A percentile compares a stretch with the other conserved stretches of the same genome.
Conservation (phyloP, 2,329 filamentous ascomycete genomes). For the Botrytis squamosa region DNA sequence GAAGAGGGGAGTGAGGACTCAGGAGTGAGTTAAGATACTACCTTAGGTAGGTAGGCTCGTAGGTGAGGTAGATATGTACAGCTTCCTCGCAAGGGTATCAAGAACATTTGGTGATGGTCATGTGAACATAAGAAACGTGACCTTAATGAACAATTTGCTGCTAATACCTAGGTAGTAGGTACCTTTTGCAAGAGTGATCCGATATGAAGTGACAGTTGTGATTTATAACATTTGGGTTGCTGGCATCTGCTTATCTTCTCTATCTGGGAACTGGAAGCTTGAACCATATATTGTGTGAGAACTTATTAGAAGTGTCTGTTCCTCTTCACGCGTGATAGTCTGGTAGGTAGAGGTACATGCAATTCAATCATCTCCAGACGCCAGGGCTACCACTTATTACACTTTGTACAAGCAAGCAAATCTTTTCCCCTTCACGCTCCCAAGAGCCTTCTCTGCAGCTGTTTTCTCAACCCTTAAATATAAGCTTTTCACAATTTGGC, state of each 20-base stretch:
- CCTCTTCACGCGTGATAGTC: background rate
- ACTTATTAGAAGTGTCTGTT: background rate
- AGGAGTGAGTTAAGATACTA: background rate
- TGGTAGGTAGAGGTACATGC: too few species aligned
- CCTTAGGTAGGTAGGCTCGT: too few species aligned
- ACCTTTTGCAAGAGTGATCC: background rate
- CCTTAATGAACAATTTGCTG: background rate
- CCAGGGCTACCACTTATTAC: background rate
- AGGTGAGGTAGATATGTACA: too few species aligned
- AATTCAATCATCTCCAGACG: too few species aligned
- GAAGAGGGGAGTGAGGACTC: background rate
- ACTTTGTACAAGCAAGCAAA: background rate
- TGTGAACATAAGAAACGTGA: background rate
- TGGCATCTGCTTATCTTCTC: background rate
- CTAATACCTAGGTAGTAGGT: background rate
- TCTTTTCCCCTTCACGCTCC: background rate
- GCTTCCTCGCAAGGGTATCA: background rate
- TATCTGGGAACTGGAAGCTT: background rate
- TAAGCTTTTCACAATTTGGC: constrained; percentile 1
- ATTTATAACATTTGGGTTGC: background rate
- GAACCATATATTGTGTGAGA: background rate
- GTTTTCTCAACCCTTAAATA: background rate
- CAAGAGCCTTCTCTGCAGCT: background rate
- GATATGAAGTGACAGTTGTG: background rate
- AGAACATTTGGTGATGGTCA: background rate